These are phyloP conservation scores for Cystobasidium onofrii DNA, from an alignment of 768 basidiomycete genomes.

Conservation along the genomic window DNA sequence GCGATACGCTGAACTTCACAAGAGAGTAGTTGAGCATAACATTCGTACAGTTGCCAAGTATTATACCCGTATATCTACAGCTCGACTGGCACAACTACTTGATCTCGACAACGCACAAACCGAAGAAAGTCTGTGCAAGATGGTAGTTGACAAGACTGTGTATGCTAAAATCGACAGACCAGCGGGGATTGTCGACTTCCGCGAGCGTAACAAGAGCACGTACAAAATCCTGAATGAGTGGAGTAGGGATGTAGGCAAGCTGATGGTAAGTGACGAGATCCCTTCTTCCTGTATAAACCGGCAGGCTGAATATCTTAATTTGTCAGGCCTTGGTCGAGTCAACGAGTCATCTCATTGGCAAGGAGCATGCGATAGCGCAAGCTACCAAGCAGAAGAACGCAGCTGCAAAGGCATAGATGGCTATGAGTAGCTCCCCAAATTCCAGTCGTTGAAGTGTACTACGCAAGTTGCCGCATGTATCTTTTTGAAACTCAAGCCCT, in stretches of 20 bases:
- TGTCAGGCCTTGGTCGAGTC: conserved; percentile 70
- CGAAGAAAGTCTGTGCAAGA: conserved; percentile 75
- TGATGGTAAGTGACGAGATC: conserved; percentile 51
- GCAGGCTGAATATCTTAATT: too few relatives aligned
- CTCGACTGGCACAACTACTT: conserved; percentile 73
- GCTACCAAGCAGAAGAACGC: conserved; percentile 26
- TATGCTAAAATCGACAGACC: conserved; percentile 93
- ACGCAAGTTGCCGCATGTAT: neutral
- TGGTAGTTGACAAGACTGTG: conserved; percentile 84
- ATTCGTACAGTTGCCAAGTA: conserved; percentile 88
- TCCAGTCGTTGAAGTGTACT: neutral
- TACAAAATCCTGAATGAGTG: conserved; percentile 97
- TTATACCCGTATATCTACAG: conserved; percentile 83
- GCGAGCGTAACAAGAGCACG: conserved; percentile 58
- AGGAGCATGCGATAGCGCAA: conserved; percentile 41
- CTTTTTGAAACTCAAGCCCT: neutral
- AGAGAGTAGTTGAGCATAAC: conserved; percentile 81
- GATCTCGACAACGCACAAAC: conserved; percentile 74
- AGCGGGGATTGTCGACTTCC: conserved; percentile 76
- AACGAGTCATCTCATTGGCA: conserved; percentile 61
- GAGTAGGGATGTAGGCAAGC: conserved; percentile 90
- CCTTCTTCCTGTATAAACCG: too few relatives aligned
- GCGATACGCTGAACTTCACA: conserved; percentile 90
- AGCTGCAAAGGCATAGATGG: neutral
- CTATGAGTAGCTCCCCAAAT: neutral